Evolutionary conservation across 225 moss, liverwort and hornwort species (phyloP).

Genomic region (Pleurozium schreberi): DNA sequence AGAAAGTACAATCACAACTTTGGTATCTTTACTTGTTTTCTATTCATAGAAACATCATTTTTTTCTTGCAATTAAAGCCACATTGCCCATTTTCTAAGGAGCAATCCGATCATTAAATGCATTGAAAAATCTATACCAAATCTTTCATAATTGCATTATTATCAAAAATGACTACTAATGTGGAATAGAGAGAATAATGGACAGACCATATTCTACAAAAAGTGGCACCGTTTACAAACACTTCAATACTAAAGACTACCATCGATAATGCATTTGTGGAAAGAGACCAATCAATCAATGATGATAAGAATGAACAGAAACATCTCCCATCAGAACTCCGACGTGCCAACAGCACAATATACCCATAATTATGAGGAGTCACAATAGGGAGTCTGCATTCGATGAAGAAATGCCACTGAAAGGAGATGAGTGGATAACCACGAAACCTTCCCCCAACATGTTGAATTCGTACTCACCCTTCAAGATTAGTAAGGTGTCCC

Average conservation of each 20-base stretch:
- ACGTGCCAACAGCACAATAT: constrained; percentile 34
- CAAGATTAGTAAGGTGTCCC: not conserved
- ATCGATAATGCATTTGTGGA: not conserved
- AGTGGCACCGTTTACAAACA: not conserved
- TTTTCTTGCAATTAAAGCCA: not conserved
- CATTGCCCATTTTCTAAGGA: not conserved
- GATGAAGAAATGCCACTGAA: not conserved
- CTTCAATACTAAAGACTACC: not conserved
- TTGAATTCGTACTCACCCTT: not conserved
- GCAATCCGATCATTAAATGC: not conserved
- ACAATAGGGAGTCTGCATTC: not conserved
- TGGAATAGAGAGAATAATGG: too few species aligned
- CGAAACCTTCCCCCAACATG: not conserved
- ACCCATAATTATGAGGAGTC: not conserved
- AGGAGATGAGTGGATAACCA: not conserved
- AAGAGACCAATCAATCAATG: not conserved
- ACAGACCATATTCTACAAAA: not conserved
- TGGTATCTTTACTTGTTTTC: rapidly evolving
- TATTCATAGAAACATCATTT: not conserved
- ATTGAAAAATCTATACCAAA: not conserved
- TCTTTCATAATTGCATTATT: not conserved
- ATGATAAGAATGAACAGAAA: not conserved
- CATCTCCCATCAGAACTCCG: constrained; percentile 50
- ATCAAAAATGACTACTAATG: not conserved
- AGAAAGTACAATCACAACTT: not conserved